Conservation (phyloP, 768 basidiomycete species). For the Serpula lacrymans region DNA sequence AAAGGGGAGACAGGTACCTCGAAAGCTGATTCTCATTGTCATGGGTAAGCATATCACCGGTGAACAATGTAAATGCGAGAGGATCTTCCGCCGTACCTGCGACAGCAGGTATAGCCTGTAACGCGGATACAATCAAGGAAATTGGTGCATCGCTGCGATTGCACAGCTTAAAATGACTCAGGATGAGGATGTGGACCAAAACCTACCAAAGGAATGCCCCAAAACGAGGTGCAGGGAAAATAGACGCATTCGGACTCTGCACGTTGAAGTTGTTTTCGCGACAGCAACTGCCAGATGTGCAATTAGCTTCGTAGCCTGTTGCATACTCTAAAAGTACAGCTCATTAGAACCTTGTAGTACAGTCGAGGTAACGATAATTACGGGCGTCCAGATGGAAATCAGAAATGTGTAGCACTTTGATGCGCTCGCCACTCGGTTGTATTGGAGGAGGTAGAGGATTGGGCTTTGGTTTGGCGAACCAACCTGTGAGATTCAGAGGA, state of each 20-base stretch:
- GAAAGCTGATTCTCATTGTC: constrained; percentile 64
- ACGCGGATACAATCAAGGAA: constrained; percentile 53
- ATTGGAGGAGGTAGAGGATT: constrained; percentile 57
- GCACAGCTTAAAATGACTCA: constrained; percentile 7
- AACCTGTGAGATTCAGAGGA: constrained; percentile 58
- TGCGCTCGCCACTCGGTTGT: constrained; percentile 56
- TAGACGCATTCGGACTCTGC: constrained; percentile 44
- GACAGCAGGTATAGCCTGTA: constrained; percentile 66
- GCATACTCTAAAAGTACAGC: constrained; percentile 48
- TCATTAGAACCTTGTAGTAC: not conserved
- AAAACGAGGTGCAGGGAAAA: constrained; percentile 64
- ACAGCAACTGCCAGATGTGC: constrained; percentile 66
- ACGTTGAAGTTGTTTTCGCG: constrained; percentile 49
- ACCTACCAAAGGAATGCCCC: constrained; percentile 59
- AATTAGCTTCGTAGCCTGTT: constrained; percentile 70
- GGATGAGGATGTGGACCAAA: not conserved
- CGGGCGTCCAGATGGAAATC: constrained; percentile 77
- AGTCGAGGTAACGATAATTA: constrained; percentile 23
- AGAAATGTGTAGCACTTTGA: constrained; percentile 75
- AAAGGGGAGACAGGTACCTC: constrained; percentile 35
- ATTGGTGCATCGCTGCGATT: constrained; percentile 64
- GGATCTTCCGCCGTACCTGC: constrained; percentile 57
- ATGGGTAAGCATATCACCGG: constrained; percentile 73
- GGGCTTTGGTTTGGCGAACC: constrained; percentile 80
- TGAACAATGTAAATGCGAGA: constrained; percentile 65